These are phyloP conservation scores for Schwanniomyces vanrijiae DNA, from an alignment of 805 yeast species.

Conservation along the genomic window DNA sequence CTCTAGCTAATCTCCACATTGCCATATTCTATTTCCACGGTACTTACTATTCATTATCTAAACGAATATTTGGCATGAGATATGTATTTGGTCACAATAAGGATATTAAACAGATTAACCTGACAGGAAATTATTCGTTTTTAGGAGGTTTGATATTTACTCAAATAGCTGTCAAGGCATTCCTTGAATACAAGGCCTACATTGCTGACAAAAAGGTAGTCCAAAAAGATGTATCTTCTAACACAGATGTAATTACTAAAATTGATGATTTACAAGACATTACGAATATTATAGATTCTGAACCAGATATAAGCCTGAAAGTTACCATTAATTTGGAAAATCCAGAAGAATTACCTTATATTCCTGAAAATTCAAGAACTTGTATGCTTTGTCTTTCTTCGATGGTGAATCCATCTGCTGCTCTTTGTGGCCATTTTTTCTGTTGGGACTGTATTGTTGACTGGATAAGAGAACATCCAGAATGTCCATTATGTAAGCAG, in stretches of 20 bases:
- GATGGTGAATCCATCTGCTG: constrained; percentile 81
- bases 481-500: constrained; percentile 90
- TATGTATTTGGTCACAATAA: constrained; percentile 72
- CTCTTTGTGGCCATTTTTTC: constrained; percentile 88
- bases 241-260: background rate
- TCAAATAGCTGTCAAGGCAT: constrained; percentile 49
- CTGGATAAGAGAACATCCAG: constrained; percentile 86
- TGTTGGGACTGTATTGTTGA: constrained; percentile 91
- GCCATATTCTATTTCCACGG: constrained; percentile 85
- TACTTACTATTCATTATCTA: constrained; percentile 73
- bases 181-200: constrained; percentile 30
- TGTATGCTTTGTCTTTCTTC: constrained; percentile 84
- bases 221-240: constrained; percentile 1
- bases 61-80: constrained; percentile 75
- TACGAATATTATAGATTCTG: background rate
- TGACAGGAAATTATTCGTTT: constrained; percentile 67
- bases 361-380: constrained; percentile 66
- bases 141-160: constrained; percentile 63
- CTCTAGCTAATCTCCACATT: constrained; percentile 65
- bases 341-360: constrained; percentile 56
- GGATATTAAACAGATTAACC: constrained; percentile 35
- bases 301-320: background rate
- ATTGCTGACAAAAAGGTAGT: constrained; percentile 15
- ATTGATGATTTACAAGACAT: constrained; percentile 6
- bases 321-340: constrained; percentile 55